A percentile compares a stretch with the other conserved stretches of the same genome.
These are phyloP conservation scores for Primulina huaijiensis DNA, from an alignment of 257 asterid species.

Conservation along the genomic window DNA sequence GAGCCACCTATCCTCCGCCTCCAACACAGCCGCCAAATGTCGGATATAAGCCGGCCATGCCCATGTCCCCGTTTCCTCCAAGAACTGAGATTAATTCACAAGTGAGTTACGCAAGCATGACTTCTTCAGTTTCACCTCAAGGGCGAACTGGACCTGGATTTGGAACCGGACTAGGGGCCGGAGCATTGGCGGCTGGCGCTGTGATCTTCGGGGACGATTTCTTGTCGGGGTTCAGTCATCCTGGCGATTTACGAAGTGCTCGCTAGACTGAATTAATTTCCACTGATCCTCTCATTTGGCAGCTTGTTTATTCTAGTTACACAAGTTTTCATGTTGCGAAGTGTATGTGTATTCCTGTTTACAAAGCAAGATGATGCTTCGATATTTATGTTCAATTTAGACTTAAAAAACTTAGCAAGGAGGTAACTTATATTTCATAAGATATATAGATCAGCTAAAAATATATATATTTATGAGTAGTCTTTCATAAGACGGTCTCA, in stretches of 20 bases:
- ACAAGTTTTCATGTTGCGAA: not conserved
- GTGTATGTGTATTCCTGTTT: too few relatives aligned
- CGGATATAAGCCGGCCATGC: conserved; percentile 44
- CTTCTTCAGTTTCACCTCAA: conserved; percentile 46
- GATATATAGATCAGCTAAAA: too few relatives aligned
- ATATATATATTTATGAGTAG: too few relatives aligned
- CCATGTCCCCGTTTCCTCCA: conserved; percentile 26
- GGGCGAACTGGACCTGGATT: conserved; percentile 47
- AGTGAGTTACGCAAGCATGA: conserved; percentile 49
- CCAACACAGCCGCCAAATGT: conserved; percentile 40
- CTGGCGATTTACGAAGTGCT: conserved; percentile 39
- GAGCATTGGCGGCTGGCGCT: conserved; percentile 84
- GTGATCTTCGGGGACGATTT: conserved; percentile 74
- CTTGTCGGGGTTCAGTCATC: conserved; percentile 58
- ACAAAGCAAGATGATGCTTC: too few relatives aligned
- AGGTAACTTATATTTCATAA: too few relatives aligned
- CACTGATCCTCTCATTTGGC: conserved; percentile 43
- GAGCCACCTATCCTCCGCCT: conserved; percentile 35
- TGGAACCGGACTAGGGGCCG: conserved; percentile 70
- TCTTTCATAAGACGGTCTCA: too few relatives aligned
- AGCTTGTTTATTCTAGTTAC: not conserved
- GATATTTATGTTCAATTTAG: too few relatives aligned
- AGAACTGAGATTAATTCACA: conserved; percentile 30
- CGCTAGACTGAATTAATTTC: conserved; percentile 36
- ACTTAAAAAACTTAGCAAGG: too few relatives aligned